Percentiles rank a stretch among this genome's conserved stretches.
phyloP scores from a whole-genome alignment of 2,329 filamentous ascomycete species.

The Calonectria pauciramosa region DNA sequence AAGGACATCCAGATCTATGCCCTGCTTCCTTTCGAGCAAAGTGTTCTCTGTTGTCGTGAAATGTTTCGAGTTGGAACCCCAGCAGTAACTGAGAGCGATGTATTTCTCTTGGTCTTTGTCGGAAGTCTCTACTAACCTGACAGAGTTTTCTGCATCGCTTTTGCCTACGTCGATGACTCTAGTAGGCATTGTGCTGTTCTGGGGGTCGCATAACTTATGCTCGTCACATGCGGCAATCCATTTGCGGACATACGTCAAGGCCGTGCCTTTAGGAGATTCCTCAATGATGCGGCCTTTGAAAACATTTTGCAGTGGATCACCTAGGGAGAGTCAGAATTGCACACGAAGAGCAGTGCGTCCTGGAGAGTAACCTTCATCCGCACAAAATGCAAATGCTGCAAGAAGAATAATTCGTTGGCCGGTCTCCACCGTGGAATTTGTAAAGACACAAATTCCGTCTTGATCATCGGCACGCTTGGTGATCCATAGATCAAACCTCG shows the following conservation, averaged over 20 bases:
- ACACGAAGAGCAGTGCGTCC: not conserved
- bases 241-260: not conserved
- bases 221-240: conserved; percentile 9
- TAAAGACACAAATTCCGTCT: conserved; percentile 15
- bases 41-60: conserved; percentile 14
- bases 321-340: not conserved
- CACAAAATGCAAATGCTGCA: conserved; percentile 14
- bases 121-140: not conserved
- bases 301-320: not conserved
- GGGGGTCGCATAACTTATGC: not conserved
- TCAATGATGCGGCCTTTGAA: not conserved
- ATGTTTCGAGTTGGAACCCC: conserved; percentile 12
- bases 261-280: not conserved
- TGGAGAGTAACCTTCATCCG: conserved; percentile 5
- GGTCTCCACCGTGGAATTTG: not conserved
- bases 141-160: not conserved
- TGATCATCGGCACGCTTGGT: not conserved
- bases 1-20: conserved; percentile 6
- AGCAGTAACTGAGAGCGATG: conserved; percentile 31
- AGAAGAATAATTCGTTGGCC: not conserved
- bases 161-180: conserved; percentile 2
- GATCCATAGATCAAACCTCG: conserved; percentile 8
- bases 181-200: not conserved
- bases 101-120: not conserved
- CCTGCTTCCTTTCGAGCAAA: not conserved